These are phyloP conservation scores for Talaromyces sp. DNA, from an alignment of 2,329 filamentous ascomycete genomes.

Conservation along the genomic window DNA sequence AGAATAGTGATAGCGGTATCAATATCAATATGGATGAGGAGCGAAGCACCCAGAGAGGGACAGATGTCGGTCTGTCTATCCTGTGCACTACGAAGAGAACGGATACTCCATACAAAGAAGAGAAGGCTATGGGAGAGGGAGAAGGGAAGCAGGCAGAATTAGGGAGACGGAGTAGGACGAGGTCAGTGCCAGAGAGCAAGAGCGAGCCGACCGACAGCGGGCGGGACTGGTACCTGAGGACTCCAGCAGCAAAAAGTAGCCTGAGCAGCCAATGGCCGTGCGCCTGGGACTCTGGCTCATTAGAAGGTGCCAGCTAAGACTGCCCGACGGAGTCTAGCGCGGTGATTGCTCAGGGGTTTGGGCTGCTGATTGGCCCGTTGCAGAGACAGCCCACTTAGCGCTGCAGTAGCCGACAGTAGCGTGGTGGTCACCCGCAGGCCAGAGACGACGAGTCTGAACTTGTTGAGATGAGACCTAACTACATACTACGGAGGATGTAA, in stretches of 20 bases:
- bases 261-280: background rate
- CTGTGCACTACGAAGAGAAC: background rate
- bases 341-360: background rate
- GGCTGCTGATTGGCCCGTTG: background rate
- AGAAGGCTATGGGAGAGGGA: constrained; percentile 23
- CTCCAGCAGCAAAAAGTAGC: background rate
- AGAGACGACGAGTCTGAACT: background rate
- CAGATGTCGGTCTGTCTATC: constrained; percentile 33
- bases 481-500: too few relatives aligned
- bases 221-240: constrained; percentile 19
- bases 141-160: background rate
- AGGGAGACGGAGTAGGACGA: background rate
- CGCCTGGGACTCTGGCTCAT: constrained; percentile 1
- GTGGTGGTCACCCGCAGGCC: background rate
- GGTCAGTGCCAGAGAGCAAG: background rate
- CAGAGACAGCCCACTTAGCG: constrained; percentile 3
- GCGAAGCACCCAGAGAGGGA: constrained; percentile 28
- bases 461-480: background rate
- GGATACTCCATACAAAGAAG: constrained; percentile 17
- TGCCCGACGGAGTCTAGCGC: background rate
- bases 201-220: constrained; percentile 14
- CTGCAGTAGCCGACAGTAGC: constrained; percentile 2
- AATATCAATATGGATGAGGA: constrained; percentile 35
- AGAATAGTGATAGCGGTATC: constrained; percentile 53
- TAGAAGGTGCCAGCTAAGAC: constrained; percentile 10